Base-by-base conservation (phyloP, 495 filamentous ascomycete species). In the Aspergillus saccharolyticus region DNA sequence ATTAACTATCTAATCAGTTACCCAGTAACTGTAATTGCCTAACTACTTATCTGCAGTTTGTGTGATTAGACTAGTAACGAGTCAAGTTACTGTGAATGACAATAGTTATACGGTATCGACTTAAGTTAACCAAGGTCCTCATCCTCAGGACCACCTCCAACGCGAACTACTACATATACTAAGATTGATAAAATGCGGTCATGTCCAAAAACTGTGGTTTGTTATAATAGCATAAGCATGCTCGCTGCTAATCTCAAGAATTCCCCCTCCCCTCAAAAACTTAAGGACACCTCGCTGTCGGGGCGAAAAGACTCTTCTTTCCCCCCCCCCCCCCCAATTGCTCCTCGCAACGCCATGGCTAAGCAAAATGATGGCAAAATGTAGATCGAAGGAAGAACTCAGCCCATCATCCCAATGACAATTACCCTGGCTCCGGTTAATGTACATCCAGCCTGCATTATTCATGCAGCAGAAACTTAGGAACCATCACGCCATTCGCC, bases 281-380 rank as follows among this genome's bases (percentile, higher is more conserved):
- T 46, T 18, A 21, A 46, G 7, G 44, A 46, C 44, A 22, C 44
- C 4, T 46, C 10, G 44, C 44, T 46, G 18, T 19, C 44, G 7
- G 43, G 43, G 43, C 43, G 8, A 46, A 28, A 57, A 58, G 52
- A 50, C 59, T 63, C 59, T 54, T 66, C 60, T 64, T 67, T 64
- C 28, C 51, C 53, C 33, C 33, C 9, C 49, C 63, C 28, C 51
- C 53, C 33, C 33, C 9, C 49, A 52, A 57, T 66, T 56, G 53
- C 57, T 63, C 65, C 59, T 53, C 48, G 54, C 52, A 73, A 74
- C 72, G 72, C 70, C 70, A 57, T 66, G 66, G 67, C 70, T 72
- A 59, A 71, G 56, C 59, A 47, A 66, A 58, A 64, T 64, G 61
- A 52, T 64, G 49, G 52, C 44, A 47, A 55, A 53, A 42, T 54